Evolutionary conservation across 306 rosid genomes (phyloP).

Genomic region (Carpinus viminea): DNA sequence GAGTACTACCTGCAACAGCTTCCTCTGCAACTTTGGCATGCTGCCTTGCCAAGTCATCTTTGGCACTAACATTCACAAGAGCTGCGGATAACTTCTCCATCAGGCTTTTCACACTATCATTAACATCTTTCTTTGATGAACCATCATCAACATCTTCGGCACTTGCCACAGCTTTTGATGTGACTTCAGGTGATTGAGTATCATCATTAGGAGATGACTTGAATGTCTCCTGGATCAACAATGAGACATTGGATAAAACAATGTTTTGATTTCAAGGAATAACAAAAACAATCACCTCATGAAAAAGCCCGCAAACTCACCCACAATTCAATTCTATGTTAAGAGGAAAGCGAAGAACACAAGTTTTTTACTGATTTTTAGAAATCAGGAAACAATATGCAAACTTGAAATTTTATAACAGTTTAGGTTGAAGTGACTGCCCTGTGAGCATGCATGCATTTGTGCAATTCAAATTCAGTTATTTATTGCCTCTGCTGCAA

Average conservation of each 20-base stretch:
- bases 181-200: constrained; percentile 61
- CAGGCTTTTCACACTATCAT: constrained; percentile 53
- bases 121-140: constrained; percentile 30
- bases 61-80: constrained; percentile 75
- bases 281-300: neutral
- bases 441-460: neutral
- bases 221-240: constrained; percentile 56
- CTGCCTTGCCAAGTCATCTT: constrained; percentile 94
- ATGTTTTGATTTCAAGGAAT: constrained; percentile 15
- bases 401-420: neutral
- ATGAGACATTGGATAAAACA: constrained; percentile 16
- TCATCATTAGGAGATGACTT: constrained; percentile 68
- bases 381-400: neutral
- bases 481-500: neutral
- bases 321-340: constrained; percentile 11
- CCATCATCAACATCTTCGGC: constrained; percentile 28
- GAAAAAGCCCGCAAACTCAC: constrained; percentile 5
- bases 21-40: constrained; percentile 98
- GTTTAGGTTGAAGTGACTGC: neutral
- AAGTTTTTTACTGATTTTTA: neutral
- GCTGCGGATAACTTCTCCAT: constrained; percentile 77
- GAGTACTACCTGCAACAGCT: constrained; percentile 85
- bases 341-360: neutral
- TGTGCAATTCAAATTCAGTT: neutral
- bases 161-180: constrained; percentile 46